phyloP scores from a whole-genome alignment of 441 rosid species.

The Euphorbia celastroides region DNA sequence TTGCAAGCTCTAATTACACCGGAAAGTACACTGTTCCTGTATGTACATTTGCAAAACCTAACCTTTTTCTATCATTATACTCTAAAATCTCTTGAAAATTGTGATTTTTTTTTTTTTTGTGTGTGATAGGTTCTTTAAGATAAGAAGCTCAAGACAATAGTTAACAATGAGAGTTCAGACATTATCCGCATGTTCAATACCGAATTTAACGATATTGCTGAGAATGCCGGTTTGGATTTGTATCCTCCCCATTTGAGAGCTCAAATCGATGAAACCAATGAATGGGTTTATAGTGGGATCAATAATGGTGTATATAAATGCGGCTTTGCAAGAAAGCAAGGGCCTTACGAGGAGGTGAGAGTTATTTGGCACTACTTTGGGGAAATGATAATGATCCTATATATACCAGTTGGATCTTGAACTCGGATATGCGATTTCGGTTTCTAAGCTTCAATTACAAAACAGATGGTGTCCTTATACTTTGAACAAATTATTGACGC shows the following conservation, averaged over 20 bases:
- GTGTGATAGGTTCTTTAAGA: conserved; percentile 84
- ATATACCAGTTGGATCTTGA: too few species aligned
- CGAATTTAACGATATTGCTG: conserved; percentile 71
- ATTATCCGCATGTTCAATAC: conserved; percentile 74
- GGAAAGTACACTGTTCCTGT: conserved; percentile 90
- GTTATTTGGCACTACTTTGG: not conserved
- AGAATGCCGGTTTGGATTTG: conserved; percentile 60
- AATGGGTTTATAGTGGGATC: conserved; percentile 64
- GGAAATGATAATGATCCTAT: not conserved
- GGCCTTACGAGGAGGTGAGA: conserved; percentile 76
- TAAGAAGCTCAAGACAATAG: conserved; percentile 83
- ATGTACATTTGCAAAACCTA: conserved; percentile 25
- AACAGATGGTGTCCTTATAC: too few species aligned
- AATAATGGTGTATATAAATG: conserved; percentile 88
- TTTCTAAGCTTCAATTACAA: too few species aligned
- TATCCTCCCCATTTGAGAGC: conserved; percentile 55
- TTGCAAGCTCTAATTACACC: conserved; percentile 59
- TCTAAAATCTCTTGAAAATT: conserved; percentile 6
- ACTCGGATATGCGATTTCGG: too few species aligned
- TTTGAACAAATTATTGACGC: too few species aligned
- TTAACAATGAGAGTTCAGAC: conserved; percentile 76
- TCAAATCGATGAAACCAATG: conserved; percentile 57
- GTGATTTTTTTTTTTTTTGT: conserved; percentile 8
- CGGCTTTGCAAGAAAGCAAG: conserved; percentile 83
- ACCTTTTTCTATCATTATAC: not conserved